Base-by-base conservation (phyloP, 495 filamentous ascomycete species). In the Aspergillus conjunctus region DNA sequence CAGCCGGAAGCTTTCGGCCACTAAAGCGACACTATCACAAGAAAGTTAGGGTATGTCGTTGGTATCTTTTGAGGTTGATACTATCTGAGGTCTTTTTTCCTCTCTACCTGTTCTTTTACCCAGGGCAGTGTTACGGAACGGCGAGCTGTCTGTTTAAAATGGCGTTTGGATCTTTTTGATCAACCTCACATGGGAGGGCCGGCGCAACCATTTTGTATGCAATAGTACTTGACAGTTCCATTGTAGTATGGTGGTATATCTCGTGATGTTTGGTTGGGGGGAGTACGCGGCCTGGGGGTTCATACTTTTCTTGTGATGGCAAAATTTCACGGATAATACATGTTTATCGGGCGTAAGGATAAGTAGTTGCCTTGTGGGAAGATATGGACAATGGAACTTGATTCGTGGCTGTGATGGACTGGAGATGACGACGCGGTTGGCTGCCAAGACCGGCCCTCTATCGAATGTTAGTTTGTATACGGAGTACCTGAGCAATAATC, bases 1-100 rank as follows among this genome's bases (percentile, higher is more conserved):
- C 3, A 58, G 60, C 54, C 54, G 60, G 45, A 61, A 54, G 31
- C 48, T 58, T 18, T 55, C 64, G 9, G 54, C 60, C 18, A 67
- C 64, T 34, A 58, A 60, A 21, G 64, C 58, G n/a, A 18, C 17
- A 48, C 1, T 48, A 21, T 48, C n/a, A 17, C n/a, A 21, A 48
- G n/a, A 22, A 10, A 17, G 44, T 17, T 2, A 48, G 44, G n/a
- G 44, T 1, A 48, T 21, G 8, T 8, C 18, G 10, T 7, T 1
- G 5, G 18, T 21, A 21, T 18, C 18, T 18, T 18, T 17, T 48
- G 44, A 11, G 44, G 17, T 26, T 26, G 26, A 26, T 26, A 26
- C 2, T 26, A 5, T 26, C 26, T 26, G 5, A 5, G 26, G 26
- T 22, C 18, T 48, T 48, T 48, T 11, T 21, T 8, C 18, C 15